Evolutionary conservation across 805 yeast species (phyloP).

Genomic region (Yamadazyma tumulicola): DNA sequence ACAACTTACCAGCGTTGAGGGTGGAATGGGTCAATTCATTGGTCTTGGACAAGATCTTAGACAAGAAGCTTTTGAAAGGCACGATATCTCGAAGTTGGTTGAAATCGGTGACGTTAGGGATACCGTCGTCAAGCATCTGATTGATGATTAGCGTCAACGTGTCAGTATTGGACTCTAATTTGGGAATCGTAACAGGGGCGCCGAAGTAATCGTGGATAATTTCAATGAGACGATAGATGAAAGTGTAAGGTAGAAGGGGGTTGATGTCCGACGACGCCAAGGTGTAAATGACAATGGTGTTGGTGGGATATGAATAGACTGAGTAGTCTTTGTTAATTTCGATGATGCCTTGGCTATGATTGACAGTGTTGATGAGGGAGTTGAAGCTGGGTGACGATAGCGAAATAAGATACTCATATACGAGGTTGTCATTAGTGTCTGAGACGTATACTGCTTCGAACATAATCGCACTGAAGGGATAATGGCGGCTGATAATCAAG

Average conservation of each 20-base stretch:
- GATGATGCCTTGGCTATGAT: slow-evolving; percentile 16
- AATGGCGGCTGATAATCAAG: too few species aligned
- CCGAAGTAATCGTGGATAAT: slow-evolving; percentile 59
- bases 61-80: slow-evolving; percentile 58
- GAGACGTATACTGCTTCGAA: slow-evolving; percentile 43
- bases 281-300: slow-evolving; percentile 24
- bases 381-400: slow-evolving; percentile 30
- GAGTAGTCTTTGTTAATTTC: slow-evolving; percentile 29
- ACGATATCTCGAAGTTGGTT: slow-evolving; percentile 67
- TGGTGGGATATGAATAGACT: slow-evolving; percentile 20
- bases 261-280: slow-evolving; percentile 30
- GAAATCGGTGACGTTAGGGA: slow-evolving; percentile 68
- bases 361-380: slow-evolving; percentile 18
- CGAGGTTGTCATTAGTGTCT: slow-evolving; percentile 29
- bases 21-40: slow-evolving; percentile 27
- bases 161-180: slow-evolving; percentile 67
- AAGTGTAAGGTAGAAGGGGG: slow-evolving; percentile 53
- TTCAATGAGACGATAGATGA: slow-evolving; percentile 47
- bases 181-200: slow-evolving; percentile 49
- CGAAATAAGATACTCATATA: slow-evolving; percentile 33
- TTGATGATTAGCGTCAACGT: slow-evolving; percentile 66
- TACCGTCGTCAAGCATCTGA: slow-evolving; percentile 76
- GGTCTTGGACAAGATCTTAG: slow-evolving; percentile 46
- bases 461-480: slow-evolving; percentile 18
- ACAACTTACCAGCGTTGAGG: slow-evolving; percentile 11